Conservation (phyloP, 768 basidiomycete species). For the Termitomyces sp. region DNA sequence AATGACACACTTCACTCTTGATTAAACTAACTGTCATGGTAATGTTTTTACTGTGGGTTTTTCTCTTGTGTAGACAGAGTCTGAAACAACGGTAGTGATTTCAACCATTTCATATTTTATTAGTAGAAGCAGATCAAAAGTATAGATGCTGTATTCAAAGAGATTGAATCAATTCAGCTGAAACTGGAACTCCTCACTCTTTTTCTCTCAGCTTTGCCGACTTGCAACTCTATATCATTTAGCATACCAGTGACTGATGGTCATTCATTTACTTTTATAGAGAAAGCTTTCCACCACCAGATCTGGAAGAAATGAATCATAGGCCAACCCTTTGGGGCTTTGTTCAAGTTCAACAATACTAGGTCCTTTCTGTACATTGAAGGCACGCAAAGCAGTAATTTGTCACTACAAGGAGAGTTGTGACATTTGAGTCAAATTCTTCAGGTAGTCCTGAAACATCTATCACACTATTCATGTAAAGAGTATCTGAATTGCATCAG, state of each 20-base stretch:
- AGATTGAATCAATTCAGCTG: background rate
- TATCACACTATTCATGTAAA: no score
- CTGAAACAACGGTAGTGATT: background rate
- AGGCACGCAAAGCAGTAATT: no score
- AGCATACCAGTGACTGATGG: background rate
- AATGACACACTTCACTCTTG: background rate
- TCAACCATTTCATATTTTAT: background rate
- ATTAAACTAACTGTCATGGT: background rate
- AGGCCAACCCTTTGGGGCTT: no score
- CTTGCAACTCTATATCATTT: background rate
- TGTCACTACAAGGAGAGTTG: background rate
- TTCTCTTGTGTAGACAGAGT: no score
- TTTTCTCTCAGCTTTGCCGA: background rate
- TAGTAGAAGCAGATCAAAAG: no score
- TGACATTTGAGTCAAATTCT: no score
- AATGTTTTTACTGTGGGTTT: background rate
- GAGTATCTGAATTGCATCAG: background rate
- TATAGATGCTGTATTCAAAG: background rate
- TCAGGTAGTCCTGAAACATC: background rate
- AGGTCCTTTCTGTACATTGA: no score
- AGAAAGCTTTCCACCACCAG: background rate
- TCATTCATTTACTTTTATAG: background rate
- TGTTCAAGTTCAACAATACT: no score
- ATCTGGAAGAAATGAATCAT: background rate
- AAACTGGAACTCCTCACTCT: background rate